Percentiles rank a stretch among this genome's conserved stretches.
These are phyloP conservation scores for Trichoderma sp. DNA, from an alignment of 2,329 filamentous ascomycete genomes.

Conservation along the genomic window DNA sequence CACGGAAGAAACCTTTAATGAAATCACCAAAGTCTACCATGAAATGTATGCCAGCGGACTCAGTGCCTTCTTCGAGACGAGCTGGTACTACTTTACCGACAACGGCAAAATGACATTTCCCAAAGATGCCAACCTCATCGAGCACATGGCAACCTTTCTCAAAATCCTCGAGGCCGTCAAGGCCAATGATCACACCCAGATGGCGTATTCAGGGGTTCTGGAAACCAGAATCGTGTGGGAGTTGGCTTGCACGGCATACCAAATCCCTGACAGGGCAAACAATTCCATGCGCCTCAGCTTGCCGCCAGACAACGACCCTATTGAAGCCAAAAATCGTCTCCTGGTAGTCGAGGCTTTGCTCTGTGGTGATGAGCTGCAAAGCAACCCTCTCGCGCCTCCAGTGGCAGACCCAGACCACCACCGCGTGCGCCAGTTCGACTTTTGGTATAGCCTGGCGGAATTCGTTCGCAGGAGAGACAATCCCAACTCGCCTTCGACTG, in stretches of 20 bases:
- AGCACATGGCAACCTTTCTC: constrained; percentile 66
- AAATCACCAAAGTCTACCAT: constrained; percentile 69
- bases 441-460: constrained; percentile 77
- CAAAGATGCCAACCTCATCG: constrained; percentile 56
- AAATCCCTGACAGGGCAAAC: constrained; percentile 36
- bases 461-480: constrained; percentile 60
- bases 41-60: constrained; percentile 74
- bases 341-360: constrained; percentile 74
- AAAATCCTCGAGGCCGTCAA: constrained; percentile 49
- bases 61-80: constrained; percentile 74
- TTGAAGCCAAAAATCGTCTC: constrained; percentile 67
- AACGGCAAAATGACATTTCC: constrained; percentile 46
- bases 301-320: constrained; percentile 55
- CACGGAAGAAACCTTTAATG: constrained; percentile 54
- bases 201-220: constrained; percentile 52
- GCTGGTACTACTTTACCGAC: constrained; percentile 67
- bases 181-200: constrained; percentile 49
- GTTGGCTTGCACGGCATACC: constrained; percentile 50
- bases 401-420: constrained; percentile 51
- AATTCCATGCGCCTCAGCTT: constrained; percentile 34
- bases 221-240: constrained; percentile 61
- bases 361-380: constrained; percentile 63
- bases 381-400: constrained; percentile 54
- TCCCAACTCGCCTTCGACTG: constrained; percentile 40
- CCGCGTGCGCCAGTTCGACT: constrained; percentile 65